A percentile compares a stretch with the other conserved stretches of the same genome.
phyloP scores from a whole-genome alignment of 805 yeast species.

The Saccharomycopsis sp. region DNA sequence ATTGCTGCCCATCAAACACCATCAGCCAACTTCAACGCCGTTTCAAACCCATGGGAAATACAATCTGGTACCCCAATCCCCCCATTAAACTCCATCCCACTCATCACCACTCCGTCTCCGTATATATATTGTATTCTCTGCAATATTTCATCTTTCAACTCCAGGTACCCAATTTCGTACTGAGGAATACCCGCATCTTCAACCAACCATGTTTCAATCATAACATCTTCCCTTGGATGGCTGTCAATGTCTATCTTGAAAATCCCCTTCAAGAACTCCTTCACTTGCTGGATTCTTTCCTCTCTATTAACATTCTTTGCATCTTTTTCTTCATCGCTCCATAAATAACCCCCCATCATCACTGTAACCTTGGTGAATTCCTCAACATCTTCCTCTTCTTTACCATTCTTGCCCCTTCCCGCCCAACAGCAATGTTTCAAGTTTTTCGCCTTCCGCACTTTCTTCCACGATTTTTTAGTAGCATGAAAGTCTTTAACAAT shows the following conservation, averaged over 20 bases:
- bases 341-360: slow-evolving; percentile 82
- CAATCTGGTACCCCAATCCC: slow-evolving; percentile 91
- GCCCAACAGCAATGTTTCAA: too few species aligned
- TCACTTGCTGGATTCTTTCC: slow-evolving; percentile 27
- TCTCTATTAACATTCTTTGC: slow-evolving; percentile 35
- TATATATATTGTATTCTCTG: slow-evolving; percentile 31
- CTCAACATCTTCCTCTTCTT: neutral
- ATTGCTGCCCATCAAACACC: too few species aligned
- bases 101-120: slow-evolving; percentile 40
- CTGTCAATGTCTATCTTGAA: slow-evolving; percentile 30
- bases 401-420: slow-evolving; percentile 12
- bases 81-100: slow-evolving; percentile 73
- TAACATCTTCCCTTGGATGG: slow-evolving; percentile 18
- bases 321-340: slow-evolving; percentile 27
- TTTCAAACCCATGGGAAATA: slow-evolving; percentile 51
- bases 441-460: too few species aligned
- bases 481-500: too few species aligned
- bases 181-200: slow-evolving; percentile 60
- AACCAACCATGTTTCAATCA: slow-evolving; percentile 5
- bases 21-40: slow-evolving; percentile 33
- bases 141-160: slow-evolving; percentile 1
- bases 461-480: too few species aligned
- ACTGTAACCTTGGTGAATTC: slow-evolving; percentile 67
- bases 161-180: slow-evolving; percentile 59
- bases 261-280: slow-evolving; percentile 32